Conservation (phyloP, 192 early-diverging fungal species). For the Mycoemilia scoparia region DNA sequence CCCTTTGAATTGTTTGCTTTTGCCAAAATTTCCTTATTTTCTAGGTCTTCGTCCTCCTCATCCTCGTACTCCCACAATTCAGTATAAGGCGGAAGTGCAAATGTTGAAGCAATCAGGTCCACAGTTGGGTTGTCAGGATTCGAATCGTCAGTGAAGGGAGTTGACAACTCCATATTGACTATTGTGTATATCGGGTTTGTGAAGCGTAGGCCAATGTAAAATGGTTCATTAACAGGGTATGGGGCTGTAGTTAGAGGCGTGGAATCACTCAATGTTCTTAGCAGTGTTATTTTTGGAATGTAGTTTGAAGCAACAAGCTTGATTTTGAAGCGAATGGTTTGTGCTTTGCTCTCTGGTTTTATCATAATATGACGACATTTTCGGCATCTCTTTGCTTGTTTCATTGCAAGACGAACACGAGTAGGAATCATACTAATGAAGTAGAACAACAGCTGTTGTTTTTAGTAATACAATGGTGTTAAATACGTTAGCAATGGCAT, state of each 20-base stretch:
- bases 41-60: constrained; percentile 23
- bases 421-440: constrained; percentile 51
- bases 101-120: constrained; percentile 37
- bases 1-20: constrained; percentile 2
- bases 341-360: constrained; percentile 84
- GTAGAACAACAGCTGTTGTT: no score
- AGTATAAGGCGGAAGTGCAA: constrained; percentile 51
- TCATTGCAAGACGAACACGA: constrained; percentile 71
- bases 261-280: no score
- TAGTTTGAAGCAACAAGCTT: constrained; percentile 67
- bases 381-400: constrained; percentile 70
- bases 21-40: constrained; percentile 6
- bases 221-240: no score
- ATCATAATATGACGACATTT: constrained; percentile 75
- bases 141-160: constrained; percentile 12
- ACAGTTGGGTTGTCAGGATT: constrained; percentile 25
- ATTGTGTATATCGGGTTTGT: constrained; percentile 64
- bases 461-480: no score
- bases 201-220: constrained; percentile 47
- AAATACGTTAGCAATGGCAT: no score
- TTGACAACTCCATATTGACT: constrained; percentile 38
- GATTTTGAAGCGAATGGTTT: constrained; percentile 73
- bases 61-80: constrained; percentile 72
- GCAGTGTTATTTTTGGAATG: constrained; percentile 54
- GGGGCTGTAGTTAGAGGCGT: no score